A percentile compares a stretch with the other conserved stretches of the same genome.
Conservation (phyloP, 2,329 filamentous ascomycete genomes). For the Clonostachys rosea region DNA sequence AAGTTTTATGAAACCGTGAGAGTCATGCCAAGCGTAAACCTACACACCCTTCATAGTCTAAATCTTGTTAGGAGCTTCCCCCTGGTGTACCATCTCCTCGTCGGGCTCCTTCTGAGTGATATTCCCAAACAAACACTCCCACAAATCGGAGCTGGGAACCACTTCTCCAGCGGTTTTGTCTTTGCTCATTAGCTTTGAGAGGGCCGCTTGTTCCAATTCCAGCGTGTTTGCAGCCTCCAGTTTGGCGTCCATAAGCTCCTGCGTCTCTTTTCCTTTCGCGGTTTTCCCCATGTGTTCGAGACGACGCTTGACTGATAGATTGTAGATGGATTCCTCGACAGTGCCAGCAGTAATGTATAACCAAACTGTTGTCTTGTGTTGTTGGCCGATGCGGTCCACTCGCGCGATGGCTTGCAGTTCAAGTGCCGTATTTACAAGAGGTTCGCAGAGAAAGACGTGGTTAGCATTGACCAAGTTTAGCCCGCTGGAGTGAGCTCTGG, state of each 20-base stretch:
- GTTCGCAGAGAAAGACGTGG: constrained; percentile 93
- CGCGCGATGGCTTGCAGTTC: constrained; percentile 94
- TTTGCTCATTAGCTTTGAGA: constrained; percentile 67
- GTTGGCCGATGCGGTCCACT: constrained; percentile 91
- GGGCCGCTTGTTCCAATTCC: constrained; percentile 70
- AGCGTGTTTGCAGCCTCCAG: constrained; percentile 82
- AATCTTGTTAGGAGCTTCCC: too few species aligned
- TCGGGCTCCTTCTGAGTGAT: constrained; percentile 19
- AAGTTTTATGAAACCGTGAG: too few species aligned
- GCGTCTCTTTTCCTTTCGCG: constrained; percentile 15
- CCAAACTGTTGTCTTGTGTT: constrained; percentile 86
- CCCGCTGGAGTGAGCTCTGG: constrained; percentile 81
- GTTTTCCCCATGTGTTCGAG: constrained; percentile 67
- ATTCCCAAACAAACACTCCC: constrained; percentile 80
- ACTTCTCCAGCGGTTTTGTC: constrained; percentile 72
- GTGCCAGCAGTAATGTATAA: constrained; percentile 90
- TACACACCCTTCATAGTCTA: too few species aligned
- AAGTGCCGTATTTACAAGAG: constrained; percentile 86
- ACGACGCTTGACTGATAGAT: constrained; percentile 74
- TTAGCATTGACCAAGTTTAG: constrained; percentile 90
- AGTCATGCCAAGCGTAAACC: too few species aligned
- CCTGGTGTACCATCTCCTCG: background rate
- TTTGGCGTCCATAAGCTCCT: constrained; percentile 50
- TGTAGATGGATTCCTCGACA: constrained; percentile 88
- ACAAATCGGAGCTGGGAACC: constrained; percentile 74